Conservation (phyloP, 2,329 filamentous ascomycete genomes). For the Oidium heveae region DNA sequence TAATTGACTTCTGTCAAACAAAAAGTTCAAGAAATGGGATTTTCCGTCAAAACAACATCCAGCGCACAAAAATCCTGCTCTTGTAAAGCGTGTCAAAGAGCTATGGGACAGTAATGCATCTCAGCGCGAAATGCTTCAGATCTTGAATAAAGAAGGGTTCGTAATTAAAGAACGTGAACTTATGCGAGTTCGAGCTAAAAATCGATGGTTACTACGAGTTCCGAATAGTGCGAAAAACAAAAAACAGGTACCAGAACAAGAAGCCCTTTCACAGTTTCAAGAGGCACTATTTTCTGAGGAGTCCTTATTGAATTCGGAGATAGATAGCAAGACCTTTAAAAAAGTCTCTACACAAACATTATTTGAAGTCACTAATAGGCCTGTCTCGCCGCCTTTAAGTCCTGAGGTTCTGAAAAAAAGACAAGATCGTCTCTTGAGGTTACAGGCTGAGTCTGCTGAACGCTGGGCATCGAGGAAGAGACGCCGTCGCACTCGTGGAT, state of each 20-base stretch:
- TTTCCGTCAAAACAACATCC: conserved; percentile 54
- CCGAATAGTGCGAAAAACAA: conserved; percentile 29
- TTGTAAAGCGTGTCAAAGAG: conserved; percentile 46
- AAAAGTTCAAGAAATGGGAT: conserved; percentile 35
- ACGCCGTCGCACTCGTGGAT: conserved; percentile 40
- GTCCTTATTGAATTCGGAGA: conserved; percentile 9
- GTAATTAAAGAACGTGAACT: conserved; percentile 46
- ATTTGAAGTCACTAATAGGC: conserved; percentile 4
- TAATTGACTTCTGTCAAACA: background rate
- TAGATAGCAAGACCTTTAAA: conserved; percentile 9
- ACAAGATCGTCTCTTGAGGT: conserved; percentile 25
- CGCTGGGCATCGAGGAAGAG: conserved; percentile 38
- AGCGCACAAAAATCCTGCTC: conserved; percentile 39
- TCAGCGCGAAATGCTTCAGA: conserved; percentile 48
- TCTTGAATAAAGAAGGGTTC: conserved; percentile 47
- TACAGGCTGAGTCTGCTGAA: conserved; percentile 34
- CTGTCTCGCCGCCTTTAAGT: conserved; percentile 16
- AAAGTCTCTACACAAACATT: conserved; percentile 8
- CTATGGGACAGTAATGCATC: conserved; percentile 52
- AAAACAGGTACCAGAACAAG: conserved; percentile 13
- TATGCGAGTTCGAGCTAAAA: conserved; percentile 40
- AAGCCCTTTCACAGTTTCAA: conserved; percentile 14
- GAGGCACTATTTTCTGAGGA: conserved; percentile 13
- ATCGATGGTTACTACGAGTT: conserved; percentile 40
- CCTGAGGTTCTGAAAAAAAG: conserved; percentile 25